Evolutionary conservation across 1,284 basidiomycete genomes (phyloP).

Genomic region (Puccinia horiana): DNA sequence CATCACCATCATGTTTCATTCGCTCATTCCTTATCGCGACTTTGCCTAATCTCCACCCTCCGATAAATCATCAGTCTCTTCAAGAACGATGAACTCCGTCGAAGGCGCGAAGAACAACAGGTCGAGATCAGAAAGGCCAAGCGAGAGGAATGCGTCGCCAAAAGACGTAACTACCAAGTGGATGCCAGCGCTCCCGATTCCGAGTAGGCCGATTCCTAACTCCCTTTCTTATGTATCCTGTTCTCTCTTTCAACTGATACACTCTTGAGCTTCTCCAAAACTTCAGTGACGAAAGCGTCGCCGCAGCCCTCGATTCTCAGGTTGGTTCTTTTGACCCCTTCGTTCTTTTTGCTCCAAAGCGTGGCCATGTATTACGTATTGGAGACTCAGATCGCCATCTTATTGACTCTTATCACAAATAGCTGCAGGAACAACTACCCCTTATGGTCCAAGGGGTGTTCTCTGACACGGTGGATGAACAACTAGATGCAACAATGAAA

Average conservation of each 20-base stretch:
- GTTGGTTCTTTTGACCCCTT: conserved; percentile 32
- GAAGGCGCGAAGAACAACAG: conserved; percentile 92
- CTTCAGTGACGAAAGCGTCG: conserved; percentile 49
- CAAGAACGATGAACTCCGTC: conserved; percentile 66
- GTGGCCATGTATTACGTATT: neutral
- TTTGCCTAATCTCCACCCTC: neutral
- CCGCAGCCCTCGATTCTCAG: conserved; percentile 52
- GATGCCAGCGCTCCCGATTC: conserved; percentile 66
- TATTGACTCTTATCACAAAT: neutral
- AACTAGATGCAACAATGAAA: conserved; percentile 89
- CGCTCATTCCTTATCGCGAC: neutral
- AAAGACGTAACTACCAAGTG: conserved; percentile 86
- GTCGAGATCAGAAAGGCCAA: conserved; percentile 96
- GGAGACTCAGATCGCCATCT: neutral
- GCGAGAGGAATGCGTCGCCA: conserved; percentile 93
- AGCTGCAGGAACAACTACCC: conserved; percentile 76
- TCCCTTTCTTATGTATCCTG: neutral
- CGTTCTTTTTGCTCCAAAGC: neutral
- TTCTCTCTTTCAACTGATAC: conserved; percentile 41
- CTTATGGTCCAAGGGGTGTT: conserved; percentile 88
- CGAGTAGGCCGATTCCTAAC: conserved; percentile 61
- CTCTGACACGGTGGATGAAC: conserved; percentile 83
- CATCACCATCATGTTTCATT: neutral
- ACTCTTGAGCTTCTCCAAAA: neutral
- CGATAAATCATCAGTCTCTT: conserved; percentile 24